Percentiles rank a stretch among this genome's conserved stretches.
These are phyloP conservation scores for Hymenoscyphus albidus DNA, from an alignment of 2,329 filamentous ascomycete species.

Conservation along the genomic window DNA sequence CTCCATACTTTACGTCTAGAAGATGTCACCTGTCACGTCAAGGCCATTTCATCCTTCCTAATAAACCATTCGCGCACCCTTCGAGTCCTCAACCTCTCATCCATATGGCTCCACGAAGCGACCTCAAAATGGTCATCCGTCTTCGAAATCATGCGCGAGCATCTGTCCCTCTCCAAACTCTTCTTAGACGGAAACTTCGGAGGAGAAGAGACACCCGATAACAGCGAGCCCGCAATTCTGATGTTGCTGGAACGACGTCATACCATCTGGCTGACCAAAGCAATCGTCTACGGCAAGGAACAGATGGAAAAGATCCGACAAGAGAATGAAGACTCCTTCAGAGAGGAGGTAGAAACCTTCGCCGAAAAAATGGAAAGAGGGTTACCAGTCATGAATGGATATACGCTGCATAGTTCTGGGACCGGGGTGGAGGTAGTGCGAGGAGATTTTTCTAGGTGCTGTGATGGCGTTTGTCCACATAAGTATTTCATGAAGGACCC, in stretches of 20 bases:
- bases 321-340: not conserved
- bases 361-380: too few species aligned
- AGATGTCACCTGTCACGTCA: not conserved
- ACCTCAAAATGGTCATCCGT: not conserved
- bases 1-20: not conserved
- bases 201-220: not conserved
- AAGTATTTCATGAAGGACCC: slow-evolving; percentile 1
- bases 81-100: not conserved
- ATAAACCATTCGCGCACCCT: not conserved
- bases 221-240: not conserved
- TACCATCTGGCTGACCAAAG: not conserved
- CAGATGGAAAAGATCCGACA: not conserved
- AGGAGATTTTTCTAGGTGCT: too few species aligned
- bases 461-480: not conserved
- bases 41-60: not conserved
- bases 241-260: not conserved
- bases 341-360: not conserved
- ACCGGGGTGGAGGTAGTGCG: too few species aligned
- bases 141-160: not conserved
- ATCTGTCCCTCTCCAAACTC: not conserved
- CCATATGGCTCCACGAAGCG: not conserved
- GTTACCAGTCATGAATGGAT: too few species aligned
- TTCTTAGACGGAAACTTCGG: not conserved
- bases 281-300: not conserved
- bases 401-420: too few species aligned